These are phyloP conservation scores for Metschnikowia kofuensis DNA, from an alignment of 805 yeast species.

Conservation along the genomic window DNA sequence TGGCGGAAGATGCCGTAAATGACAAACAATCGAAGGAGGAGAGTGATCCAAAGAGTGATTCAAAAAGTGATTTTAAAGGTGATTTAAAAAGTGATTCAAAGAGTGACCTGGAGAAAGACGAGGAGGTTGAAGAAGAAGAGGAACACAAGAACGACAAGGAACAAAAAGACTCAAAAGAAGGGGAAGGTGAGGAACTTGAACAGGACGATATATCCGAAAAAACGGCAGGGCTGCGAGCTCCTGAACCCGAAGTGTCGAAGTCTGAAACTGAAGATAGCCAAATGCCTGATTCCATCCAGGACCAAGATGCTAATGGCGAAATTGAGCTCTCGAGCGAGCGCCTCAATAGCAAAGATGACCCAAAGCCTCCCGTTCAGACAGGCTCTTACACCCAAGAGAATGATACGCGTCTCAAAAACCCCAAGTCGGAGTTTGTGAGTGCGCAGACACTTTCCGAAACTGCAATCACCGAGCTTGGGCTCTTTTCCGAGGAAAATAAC, in stretches of 20 bases:
- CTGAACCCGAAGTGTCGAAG: neutral
- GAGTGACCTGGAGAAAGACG: conserved; percentile 1
- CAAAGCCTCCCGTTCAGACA: conserved; percentile 46
- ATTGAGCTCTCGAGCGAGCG: neutral
- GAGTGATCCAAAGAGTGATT: conserved; percentile 3
- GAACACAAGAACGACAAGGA: neutral
- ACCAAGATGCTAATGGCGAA: neutral
- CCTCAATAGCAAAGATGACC: conserved; percentile 28
- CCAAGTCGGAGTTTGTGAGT: conserved; percentile 71
- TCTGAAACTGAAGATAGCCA: neutral
- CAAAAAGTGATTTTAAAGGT: too few species aligned
- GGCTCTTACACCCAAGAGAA: conserved; percentile 48
- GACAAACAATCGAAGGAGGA: conserved; percentile 4
- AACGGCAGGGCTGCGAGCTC: neutral
- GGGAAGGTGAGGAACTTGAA: neutral
- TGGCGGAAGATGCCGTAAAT: conserved; percentile 1
- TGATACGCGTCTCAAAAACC: conserved; percentile 63
- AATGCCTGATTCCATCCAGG: too few species aligned
- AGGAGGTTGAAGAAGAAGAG: conserved; percentile 1
- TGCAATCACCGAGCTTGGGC: conserved; percentile 58
- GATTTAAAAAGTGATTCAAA: too few species aligned
- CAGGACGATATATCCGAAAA: neutral
- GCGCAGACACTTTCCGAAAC: conserved; percentile 66
- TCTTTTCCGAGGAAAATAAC: conserved; percentile 58
- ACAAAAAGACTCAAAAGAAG: neutral